These are phyloP conservation scores for Lachancea waltii DNA, from an alignment of 805 yeast genomes.

Conservation along the genomic window DNA sequence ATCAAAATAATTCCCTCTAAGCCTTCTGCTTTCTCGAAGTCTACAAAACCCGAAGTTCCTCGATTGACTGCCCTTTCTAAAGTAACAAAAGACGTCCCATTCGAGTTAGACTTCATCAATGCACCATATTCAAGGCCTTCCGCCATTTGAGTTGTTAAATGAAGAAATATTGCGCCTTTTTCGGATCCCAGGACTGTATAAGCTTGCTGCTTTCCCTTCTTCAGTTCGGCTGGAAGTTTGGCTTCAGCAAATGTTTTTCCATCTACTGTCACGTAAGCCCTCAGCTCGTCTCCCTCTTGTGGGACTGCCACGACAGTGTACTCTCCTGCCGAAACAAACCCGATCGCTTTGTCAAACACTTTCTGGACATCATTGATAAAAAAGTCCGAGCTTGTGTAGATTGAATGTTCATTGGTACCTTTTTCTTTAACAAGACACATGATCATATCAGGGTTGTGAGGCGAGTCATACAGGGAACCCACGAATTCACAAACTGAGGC, in stretches of 20 bases:
- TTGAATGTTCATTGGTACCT: constrained; percentile 26
- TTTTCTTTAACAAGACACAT: constrained; percentile 51
- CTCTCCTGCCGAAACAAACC: constrained; percentile 65
- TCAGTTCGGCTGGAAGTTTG: constrained; percentile 59
- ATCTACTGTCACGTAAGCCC: constrained; percentile 71
- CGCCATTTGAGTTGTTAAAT: constrained; percentile 60
- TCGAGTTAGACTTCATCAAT: constrained; percentile 79
- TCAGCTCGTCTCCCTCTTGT: constrained; percentile 44
- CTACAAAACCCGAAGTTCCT: constrained; percentile 68
- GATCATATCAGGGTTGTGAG: constrained; percentile 46
- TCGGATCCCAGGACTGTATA: constrained; percentile 75
- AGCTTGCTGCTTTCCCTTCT: constrained; percentile 55
- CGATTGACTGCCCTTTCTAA: constrained; percentile 70
- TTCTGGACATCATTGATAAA: constrained; percentile 38
- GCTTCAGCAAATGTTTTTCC: constrained; percentile 75
- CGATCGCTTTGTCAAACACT: constrained; percentile 55
- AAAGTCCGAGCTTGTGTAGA: constrained; percentile 50
- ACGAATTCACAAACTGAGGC: constrained; percentile 62
- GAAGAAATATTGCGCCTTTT: constrained; percentile 70
- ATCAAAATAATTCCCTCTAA: constrained; percentile 79
- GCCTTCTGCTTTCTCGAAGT: constrained; percentile 76
- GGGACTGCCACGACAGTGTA: constrained; percentile 68
- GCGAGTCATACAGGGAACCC: constrained; percentile 43
- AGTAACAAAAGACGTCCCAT: constrained; percentile 79
- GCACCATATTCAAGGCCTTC: constrained; percentile 62